A percentile compares a stretch with the other conserved stretches of the same genome.
These are phyloP conservation scores for Pistacia vera DNA, from an alignment of 345 rosid genomes.

Conservation along the genomic window DNA sequence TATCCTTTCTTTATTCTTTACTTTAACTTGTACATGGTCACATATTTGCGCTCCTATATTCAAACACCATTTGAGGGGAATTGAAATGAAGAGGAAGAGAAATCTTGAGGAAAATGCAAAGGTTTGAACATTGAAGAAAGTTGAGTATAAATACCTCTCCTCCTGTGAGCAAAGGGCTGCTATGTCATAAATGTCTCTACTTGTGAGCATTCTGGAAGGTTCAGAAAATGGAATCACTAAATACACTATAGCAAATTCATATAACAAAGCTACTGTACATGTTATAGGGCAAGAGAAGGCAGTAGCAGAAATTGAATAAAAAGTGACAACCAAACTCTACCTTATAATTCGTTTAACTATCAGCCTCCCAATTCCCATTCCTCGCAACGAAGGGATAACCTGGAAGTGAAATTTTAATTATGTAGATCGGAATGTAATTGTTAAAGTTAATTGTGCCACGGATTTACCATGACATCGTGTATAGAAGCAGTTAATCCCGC, in stretches of 20 bases:
- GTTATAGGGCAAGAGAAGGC: background rate
- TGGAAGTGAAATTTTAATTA: slow-evolving; percentile 36
- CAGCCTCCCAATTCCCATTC: slow-evolving; percentile 81
- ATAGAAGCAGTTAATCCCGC: slow-evolving; percentile 82
- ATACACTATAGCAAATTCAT: background rate
- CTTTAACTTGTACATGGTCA: slow-evolving; percentile 2
- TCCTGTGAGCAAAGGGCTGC: slow-evolving; percentile 76
- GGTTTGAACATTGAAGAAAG: background rate
- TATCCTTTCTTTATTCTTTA: background rate
- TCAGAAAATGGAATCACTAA: slow-evolving; percentile 5
- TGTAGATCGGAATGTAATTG: background rate
- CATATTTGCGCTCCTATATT: background rate
- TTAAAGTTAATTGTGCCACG: slow-evolving; percentile 8
- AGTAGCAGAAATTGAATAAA: no score
- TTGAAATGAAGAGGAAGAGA: background rate
- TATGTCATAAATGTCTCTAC: slow-evolving; percentile 78
- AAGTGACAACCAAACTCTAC: slow-evolving; percentile 33
- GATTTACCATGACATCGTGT: slow-evolving; percentile 68
- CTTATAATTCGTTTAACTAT: slow-evolving; percentile 72
- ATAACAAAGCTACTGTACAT: background rate
- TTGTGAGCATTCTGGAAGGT: slow-evolving; percentile 58
- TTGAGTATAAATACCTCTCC: slow-evolving; percentile 55
- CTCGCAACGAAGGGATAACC: slow-evolving; percentile 70
- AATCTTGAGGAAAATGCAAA: background rate
- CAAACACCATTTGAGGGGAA: background rate